Conservation (phyloP, 495 filamentous ascomycete genomes). For the Diplogelasinospora grovesii region DNA sequence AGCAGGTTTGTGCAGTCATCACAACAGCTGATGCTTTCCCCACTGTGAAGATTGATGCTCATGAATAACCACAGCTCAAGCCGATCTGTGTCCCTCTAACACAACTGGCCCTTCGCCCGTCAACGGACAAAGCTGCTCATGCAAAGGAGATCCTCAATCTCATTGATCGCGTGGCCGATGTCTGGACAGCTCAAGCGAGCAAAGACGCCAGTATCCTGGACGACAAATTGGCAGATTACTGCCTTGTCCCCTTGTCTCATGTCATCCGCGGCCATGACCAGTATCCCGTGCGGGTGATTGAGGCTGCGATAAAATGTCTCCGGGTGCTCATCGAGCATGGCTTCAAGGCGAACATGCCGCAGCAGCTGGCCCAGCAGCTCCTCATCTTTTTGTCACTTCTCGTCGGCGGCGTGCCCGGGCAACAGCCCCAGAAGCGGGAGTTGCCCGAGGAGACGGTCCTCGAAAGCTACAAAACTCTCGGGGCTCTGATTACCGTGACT, state of each 20-base stretch:
- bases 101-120: conserved; percentile 57
- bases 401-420: conserved; percentile 59
- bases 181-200: conserved; percentile 46
- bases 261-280: conserved; percentile 71
- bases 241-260: conserved; percentile 87
- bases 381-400: conserved; percentile 73
- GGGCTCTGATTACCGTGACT: conserved; percentile 33
- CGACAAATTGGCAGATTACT: conserved; percentile 81
- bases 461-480: conserved; percentile 41
- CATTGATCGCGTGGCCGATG: conserved; percentile 46
- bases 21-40: neutral
- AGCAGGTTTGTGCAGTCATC: conserved; percentile 14
- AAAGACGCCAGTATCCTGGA: conserved; percentile 55
- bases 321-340: conserved; percentile 64
- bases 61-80: conserved; percentile 17
- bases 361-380: conserved; percentile 72
- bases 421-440: conserved; percentile 34
- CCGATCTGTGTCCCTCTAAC: conserved; percentile 72
- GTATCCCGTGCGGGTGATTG: conserved; percentile 64
- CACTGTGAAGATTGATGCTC: neutral
- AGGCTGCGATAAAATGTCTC: conserved; percentile 68
- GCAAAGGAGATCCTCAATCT: conserved; percentile 49
- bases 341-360: conserved; percentile 62
- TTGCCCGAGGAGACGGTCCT: conserved; percentile 63
- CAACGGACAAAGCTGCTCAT: conserved; percentile 46